These are phyloP conservation scores for Pestalotiopsis fici DNA, from an alignment of 2,329 filamentous ascomycete genomes.

Conservation along the genomic window DNA sequence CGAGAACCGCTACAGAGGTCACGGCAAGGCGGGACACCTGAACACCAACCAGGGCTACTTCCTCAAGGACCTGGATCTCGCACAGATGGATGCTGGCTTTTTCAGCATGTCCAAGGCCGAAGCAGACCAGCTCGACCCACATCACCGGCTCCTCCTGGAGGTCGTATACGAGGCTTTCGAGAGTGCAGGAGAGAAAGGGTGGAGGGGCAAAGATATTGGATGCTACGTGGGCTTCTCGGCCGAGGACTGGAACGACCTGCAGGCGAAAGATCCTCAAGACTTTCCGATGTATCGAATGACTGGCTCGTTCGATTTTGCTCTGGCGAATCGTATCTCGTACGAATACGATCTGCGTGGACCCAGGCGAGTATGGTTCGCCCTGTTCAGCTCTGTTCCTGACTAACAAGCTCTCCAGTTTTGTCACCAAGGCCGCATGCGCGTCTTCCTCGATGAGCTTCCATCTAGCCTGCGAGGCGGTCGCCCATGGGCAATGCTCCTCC, in stretches of 20 bases:
- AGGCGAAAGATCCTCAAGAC: conserved; percentile 21
- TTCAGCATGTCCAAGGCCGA: conserved; percentile 29
- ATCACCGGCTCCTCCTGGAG: conserved; percentile 36
- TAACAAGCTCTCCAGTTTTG: conserved; percentile 16
- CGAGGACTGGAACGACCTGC: conserved; percentile 31
- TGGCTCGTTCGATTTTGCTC: conserved; percentile 23
- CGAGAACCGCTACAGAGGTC: conserved; percentile 8
- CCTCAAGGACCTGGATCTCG: conserved; percentile 27
- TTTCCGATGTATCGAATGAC: conserved; percentile 19
- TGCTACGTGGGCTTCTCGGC: conserved; percentile 34
- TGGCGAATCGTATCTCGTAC: conserved; percentile 26
- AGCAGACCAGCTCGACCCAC: conserved; percentile 33
- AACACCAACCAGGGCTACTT: conserved; percentile 28
- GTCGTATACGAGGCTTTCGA: conserved; percentile 36
- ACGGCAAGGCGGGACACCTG: conserved; percentile 18
- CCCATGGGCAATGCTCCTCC: conserved; percentile 22
- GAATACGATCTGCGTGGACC: conserved; percentile 8
- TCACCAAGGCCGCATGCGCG: conserved; percentile 34
- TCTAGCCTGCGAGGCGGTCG: conserved; percentile 29
- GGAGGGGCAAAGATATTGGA: conserved; percentile 31
- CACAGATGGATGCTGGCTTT: conserved; percentile 24
- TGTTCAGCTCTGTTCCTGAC: neutral
- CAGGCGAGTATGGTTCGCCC: conserved; percentile 15
- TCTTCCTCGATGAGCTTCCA: conserved; percentile 30
- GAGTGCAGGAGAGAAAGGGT: conserved; percentile 30